Evolutionary conservation across 768 basidiomycete species (phyloP).

Genomic region (Tricholoma sp.): DNA sequence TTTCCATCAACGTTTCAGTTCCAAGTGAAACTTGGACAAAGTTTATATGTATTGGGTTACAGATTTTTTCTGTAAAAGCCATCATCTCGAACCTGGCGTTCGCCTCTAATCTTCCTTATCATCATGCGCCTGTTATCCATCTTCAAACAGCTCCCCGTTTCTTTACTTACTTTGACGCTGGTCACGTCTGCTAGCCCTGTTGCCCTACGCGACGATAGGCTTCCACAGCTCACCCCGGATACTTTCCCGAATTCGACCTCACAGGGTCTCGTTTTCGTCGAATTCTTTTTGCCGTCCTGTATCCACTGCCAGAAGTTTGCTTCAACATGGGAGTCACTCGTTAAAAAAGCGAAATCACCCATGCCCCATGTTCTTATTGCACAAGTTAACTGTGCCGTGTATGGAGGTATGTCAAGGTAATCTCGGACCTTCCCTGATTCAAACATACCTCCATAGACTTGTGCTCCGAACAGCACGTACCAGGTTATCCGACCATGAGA

Average conservation of each 20-base stretch:
- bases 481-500: slow-evolving; percentile 71
- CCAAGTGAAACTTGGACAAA: background rate
- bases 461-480: slow-evolving; percentile 63
- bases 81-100: slow-evolving; percentile 8
- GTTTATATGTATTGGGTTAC: too few species aligned
- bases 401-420: slow-evolving; percentile 55
- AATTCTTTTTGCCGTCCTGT: slow-evolving; percentile 87
- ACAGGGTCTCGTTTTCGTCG: slow-evolving; percentile 73
- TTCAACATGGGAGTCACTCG: slow-evolving; percentile 77
- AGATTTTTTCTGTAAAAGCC: background rate
- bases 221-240: slow-evolving; percentile 47
- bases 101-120: background rate
- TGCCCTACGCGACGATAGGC: slow-evolving; percentile 10
- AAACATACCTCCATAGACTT: slow-evolving; percentile 49
- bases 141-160: slow-evolving; percentile 19
- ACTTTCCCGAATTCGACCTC: slow-evolving; percentile 45
- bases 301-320: slow-evolving; percentile 73
- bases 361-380: slow-evolving; percentile 58
- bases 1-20: slow-evolving; percentile 40
- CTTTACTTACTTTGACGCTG: slow-evolving; percentile 26
- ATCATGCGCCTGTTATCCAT: slow-evolving; percentile 12
- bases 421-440: background rate
- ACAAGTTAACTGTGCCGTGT: slow-evolving; percentile 74
- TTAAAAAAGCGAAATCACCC: slow-evolving; percentile 43
- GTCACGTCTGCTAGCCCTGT: slow-evolving; percentile 30